phyloP scores from a whole-genome alignment of 73 alveolate species.

The Tetrahymena elliotti region DNA sequence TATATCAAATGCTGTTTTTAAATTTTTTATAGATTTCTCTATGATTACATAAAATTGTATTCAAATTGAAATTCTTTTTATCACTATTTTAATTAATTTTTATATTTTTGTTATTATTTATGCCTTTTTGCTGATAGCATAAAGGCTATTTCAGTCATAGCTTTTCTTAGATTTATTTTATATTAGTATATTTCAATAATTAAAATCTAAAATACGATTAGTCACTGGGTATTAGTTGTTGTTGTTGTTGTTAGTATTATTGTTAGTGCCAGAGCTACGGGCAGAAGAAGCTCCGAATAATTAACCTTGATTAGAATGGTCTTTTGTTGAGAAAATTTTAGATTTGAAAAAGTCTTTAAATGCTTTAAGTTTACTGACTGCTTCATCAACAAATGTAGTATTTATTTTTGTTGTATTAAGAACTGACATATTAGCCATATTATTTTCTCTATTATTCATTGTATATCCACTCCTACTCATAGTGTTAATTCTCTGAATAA shows the following conservation, averaged over 20 bases:
- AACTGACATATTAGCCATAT: not conserved
- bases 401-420: not conserved
- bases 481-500: not conserved
- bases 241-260: not conserved
- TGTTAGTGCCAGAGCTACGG: not conserved
- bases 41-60: not conserved
- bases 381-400: not conserved
- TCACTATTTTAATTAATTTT: not conserved
- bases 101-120: too few relatives aligned
- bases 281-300: not conserved
- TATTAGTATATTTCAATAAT: not conserved
- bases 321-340: not conserved
- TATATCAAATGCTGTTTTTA: not conserved
- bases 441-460: not conserved
- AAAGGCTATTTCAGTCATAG: not conserved
- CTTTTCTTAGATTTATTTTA: too few relatives aligned
- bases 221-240: not conserved
- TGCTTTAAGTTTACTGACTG: not conserved
- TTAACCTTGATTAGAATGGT: not conserved
- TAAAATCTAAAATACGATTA: not conserved
- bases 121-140: not conserved
- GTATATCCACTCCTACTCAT: not conserved
- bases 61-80: not conserved
- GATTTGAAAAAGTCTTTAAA: not conserved
- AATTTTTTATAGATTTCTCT: too few relatives aligned